Evolutionary conservation across 1,139 yeast genomes (phyloP).

Genomic region (Kurtzmaniella quercitrusa): DNA sequence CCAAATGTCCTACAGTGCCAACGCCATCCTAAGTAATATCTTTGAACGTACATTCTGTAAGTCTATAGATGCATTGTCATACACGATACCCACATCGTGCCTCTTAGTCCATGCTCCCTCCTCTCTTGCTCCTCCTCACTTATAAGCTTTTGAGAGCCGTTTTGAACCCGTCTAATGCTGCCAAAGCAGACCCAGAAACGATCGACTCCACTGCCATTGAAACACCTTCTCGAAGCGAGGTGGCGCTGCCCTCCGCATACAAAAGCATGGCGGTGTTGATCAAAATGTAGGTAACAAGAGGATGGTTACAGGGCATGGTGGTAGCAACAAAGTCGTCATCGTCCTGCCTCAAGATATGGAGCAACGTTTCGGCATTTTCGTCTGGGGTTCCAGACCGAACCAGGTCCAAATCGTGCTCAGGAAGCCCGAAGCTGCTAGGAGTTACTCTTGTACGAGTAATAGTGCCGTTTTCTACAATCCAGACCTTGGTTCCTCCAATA

Average conservation of each 20-base stretch:
- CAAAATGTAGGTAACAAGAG: constrained; percentile 81
- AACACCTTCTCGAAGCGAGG: constrained; percentile 74
- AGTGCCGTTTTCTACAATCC: constrained; percentile 59
- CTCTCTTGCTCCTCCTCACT: neutral
- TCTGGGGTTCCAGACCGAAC: constrained; percentile 86
- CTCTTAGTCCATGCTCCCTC: neutral
- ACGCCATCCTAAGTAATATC: too few species aligned
- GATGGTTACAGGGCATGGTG: constrained; percentile 31
- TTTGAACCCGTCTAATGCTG: constrained; percentile 56
- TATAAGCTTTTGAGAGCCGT: constrained; percentile 25
- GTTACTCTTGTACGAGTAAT: constrained; percentile 35
- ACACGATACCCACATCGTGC: too few species aligned
- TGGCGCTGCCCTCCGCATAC: constrained; percentile 65
- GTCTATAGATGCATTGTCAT: too few species aligned
- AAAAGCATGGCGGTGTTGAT: constrained; percentile 87
- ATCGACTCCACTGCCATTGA: constrained; percentile 67
- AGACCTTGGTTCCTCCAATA: constrained; percentile 71
- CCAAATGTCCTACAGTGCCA: too few species aligned
- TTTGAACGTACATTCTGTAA: too few species aligned
- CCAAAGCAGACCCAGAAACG: constrained; percentile 58
- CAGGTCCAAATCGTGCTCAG: constrained; percentile 60
- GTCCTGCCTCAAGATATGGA: constrained; percentile 55
- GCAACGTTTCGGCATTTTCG: constrained; percentile 68
- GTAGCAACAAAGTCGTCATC: constrained; percentile 33
- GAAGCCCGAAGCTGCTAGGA: constrained; percentile 75